Evolutionary conservation across 2,329 filamentous ascomycete species (phyloP).

Genomic region (Fusarium pininemorale): DNA sequence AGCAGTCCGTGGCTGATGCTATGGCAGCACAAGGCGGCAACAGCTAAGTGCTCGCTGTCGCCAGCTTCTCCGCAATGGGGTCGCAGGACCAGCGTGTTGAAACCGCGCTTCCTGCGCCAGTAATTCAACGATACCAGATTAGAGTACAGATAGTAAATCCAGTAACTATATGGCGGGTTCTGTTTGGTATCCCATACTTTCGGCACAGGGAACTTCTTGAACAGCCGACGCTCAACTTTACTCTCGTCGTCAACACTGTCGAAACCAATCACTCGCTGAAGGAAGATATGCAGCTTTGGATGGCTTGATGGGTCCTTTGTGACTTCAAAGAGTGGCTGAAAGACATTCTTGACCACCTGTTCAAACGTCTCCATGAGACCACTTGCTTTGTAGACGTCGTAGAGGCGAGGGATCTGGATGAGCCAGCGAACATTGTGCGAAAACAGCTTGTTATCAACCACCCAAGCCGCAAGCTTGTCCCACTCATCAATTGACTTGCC

Average conservation of each 20-base stretch:
- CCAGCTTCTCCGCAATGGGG: constrained; percentile 97
- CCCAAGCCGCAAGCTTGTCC: constrained; percentile 97
- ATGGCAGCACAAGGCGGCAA: constrained; percentile 90
- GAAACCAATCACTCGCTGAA: constrained; percentile 95
- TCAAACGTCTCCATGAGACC: constrained; percentile 90
- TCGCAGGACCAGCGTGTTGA: constrained; percentile 93
- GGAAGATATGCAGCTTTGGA: constrained; percentile 91
- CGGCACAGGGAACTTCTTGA: constrained; percentile 92
- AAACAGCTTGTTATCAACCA: constrained; percentile 97
- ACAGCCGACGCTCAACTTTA: constrained; percentile 93
- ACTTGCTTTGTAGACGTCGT: constrained; percentile 93
- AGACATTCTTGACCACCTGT: constrained; percentile 89
- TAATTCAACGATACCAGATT: constrained; percentile 93
- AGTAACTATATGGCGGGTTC: constrained; percentile 98
- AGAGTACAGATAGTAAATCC: constrained; percentile 96
- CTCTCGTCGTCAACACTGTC: constrained; percentile 99
- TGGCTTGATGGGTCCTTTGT: constrained; percentile 87
- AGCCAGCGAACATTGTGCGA: constrained; percentile 98
- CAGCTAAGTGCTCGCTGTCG: constrained; percentile 94
- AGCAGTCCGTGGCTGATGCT: constrained; percentile 96
- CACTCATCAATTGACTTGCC: constrained; percentile 92
- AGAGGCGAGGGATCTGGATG: constrained; percentile 92
- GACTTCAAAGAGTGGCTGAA: constrained; percentile 93
- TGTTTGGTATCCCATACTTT: constrained; percentile 90
- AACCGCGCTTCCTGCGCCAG: constrained; percentile 89